Conservation (phyloP, 768 basidiomycete genomes). For the Naganishia antarctica region DNA sequence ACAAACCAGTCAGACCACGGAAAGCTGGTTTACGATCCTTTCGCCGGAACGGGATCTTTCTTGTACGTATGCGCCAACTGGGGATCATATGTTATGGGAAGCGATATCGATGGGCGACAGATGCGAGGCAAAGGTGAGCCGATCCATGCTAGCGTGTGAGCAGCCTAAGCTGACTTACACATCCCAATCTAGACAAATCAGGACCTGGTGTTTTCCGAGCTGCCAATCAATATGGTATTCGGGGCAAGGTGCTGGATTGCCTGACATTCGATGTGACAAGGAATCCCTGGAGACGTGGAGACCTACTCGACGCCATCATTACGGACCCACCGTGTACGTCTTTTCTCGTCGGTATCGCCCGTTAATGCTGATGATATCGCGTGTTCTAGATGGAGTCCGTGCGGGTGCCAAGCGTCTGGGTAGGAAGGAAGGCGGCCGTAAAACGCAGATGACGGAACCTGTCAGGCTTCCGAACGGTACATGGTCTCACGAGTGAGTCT, state of each 20-base stretch:
- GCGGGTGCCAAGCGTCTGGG: slow-evolving; percentile 53
- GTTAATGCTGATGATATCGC: neutral
- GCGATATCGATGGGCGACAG: slow-evolving; percentile 94
- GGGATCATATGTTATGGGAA: slow-evolving; percentile 79
- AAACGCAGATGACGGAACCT: slow-evolving; percentile 41
- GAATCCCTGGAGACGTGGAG: slow-evolving; percentile 82
- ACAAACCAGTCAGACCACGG: slow-evolving; percentile 78
- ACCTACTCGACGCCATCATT: slow-evolving; percentile 85
- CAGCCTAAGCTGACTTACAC: neutral
- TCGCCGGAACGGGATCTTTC: slow-evolving; percentile 73
- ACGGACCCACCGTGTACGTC: slow-evolving; percentile 87
- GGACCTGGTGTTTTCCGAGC: slow-evolving; percentile 71
- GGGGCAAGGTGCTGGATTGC: slow-evolving; percentile 69
- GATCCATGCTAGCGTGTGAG: no score
- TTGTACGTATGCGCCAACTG: slow-evolving; percentile 70
- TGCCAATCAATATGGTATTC: slow-evolving; percentile 76
- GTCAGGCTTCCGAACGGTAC: slow-evolving; percentile 46
- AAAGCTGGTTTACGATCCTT: slow-evolving; percentile 90
- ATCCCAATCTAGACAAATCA: slow-evolving; percentile 28
- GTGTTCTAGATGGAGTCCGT: slow-evolving; percentile 72
- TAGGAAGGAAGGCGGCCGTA: slow-evolving; percentile 34
- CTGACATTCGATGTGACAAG: slow-evolving; percentile 89
- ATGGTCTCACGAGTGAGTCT: slow-evolving; percentile 50
- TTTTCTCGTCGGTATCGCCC: slow-evolving; percentile 3
- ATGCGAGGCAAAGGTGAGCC: slow-evolving; percentile 88